Percentiles rank a stretch among this genome's conserved stretches.
Conservation (phyloP, 306 rosid genomes). For the Begonia loranthoides region DNA sequence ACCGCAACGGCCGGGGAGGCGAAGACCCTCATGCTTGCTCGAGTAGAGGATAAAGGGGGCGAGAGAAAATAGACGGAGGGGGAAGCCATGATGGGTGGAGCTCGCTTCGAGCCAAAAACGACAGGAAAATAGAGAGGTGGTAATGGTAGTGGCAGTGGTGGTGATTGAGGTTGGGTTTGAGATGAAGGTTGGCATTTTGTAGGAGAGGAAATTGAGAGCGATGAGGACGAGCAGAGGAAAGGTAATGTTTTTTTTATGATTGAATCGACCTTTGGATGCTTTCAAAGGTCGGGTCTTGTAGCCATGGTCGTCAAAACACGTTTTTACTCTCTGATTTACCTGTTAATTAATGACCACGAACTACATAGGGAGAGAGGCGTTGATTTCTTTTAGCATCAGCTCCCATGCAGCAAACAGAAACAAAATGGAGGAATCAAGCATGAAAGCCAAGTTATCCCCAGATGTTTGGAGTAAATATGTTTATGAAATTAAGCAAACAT, state of each 20-base stretch:
- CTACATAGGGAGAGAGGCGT: no score
- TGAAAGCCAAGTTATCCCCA: no score
- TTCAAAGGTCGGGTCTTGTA: constrained; percentile 35
- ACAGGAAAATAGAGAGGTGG: not conserved
- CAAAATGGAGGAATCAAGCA: no score
- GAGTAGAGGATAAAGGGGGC: constrained; percentile 21
- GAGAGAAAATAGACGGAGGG: constrained; percentile 21
- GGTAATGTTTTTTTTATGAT: constrained; percentile 6
- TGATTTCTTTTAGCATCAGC: no score
- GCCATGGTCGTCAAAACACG: not conserved
- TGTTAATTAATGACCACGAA: not conserved
- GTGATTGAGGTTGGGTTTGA: not conserved
- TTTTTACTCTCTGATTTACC: not conserved
- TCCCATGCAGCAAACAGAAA: no score
- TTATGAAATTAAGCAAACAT: no score
- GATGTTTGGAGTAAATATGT: not conserved
- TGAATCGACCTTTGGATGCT: constrained; percentile 34
- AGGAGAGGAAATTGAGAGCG: constrained; percentile 15
- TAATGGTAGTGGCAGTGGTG: not conserved
- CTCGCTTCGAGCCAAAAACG: not conserved
- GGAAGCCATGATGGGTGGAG: not conserved
- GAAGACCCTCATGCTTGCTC: constrained; percentile 18
- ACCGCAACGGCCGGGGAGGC: constrained; percentile 30
- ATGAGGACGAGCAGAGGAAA: constrained; percentile 27
- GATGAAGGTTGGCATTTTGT: constrained; percentile 37